These are phyloP conservation scores for Pseudogymnoascus sp. DNA, from an alignment of 2,329 filamentous ascomycete species.

Conservation along the genomic window DNA sequence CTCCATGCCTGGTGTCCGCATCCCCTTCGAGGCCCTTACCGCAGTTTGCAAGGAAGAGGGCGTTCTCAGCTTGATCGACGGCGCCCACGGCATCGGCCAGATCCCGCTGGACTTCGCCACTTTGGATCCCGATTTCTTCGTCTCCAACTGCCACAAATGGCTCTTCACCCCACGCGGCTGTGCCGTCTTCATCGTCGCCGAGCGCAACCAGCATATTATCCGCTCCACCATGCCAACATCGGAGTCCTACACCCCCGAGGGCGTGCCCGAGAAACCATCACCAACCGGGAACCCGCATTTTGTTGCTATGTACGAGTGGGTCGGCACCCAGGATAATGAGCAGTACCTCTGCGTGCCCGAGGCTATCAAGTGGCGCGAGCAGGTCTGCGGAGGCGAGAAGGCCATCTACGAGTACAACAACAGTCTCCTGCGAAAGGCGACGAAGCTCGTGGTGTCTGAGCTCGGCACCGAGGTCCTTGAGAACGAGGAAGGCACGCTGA, in stretches of 20 bases:
- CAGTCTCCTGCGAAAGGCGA: conserved; percentile 55
- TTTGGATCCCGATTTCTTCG: conserved; percentile 75
- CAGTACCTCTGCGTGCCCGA: conserved; percentile 65
- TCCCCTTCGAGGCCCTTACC: conserved; percentile 67
- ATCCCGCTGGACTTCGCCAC: conserved; percentile 57
- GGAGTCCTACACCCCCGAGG: conserved; percentile 58
- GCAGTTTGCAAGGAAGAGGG: conserved; percentile 55
- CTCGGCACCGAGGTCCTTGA: conserved; percentile 67
- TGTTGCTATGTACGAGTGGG: conserved; percentile 63
- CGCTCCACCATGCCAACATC: conserved; percentile 69
- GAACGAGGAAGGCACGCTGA: conserved; percentile 33
- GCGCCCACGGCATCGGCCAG: conserved; percentile 77
- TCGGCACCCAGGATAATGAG: conserved; percentile 65
- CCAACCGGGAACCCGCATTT: conserved; percentile 46
- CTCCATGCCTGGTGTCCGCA: conserved; percentile 66
- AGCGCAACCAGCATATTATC: conserved; percentile 66
- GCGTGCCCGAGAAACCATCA: conserved; percentile 19
- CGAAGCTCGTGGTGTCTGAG: conserved; percentile 46
- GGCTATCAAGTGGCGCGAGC: conserved; percentile 60
- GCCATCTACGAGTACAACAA: conserved; percentile 56
- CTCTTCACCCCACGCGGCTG: conserved; percentile 71
- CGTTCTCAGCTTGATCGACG: conserved; percentile 70
- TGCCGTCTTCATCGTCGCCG: conserved; percentile 71
- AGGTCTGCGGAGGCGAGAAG: conserved; percentile 65
- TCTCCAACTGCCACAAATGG: conserved; percentile 89